Base-by-base conservation (phyloP, 768 basidiomycete species). In the Mycena rebaudengoi region DNA sequence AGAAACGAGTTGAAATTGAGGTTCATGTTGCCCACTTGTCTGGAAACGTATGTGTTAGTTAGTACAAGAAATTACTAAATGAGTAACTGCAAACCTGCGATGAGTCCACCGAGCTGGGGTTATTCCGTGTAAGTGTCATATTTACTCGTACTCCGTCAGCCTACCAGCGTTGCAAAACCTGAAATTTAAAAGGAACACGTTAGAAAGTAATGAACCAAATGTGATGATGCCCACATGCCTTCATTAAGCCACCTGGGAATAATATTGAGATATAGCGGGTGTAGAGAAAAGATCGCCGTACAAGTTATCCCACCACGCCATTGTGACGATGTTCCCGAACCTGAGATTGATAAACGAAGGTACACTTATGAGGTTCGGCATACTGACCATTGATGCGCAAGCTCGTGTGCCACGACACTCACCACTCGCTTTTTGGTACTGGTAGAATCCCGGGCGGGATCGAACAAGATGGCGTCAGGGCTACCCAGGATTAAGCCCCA, bases 401-500 rank as follows among this genome's bases (percentile, higher is more conserved):
- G 78, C 71, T 90, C 90, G 67, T 91, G 91, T 59, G 82, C 82
- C 69, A 87, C 86, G 1, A 82, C 82, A 12, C 75, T 74, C 3
- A 88, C 86, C 46, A 90, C 81, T 5, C 81, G 76, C 75, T 90
- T 88, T 78, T 85, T 85, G 28, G 82, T 84, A 5, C 74, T 75
- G 54, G 89, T 70, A 43, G 86, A 84, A 13, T 79, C 79, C 49
- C 81, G 85, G 71, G 85, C 78, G 8, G 80, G 79, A 68, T 91
- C 84, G 65, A 85, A 81, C 28, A 91, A 76, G 71, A 87, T 89
- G 8, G 84, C 85, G 21, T 77, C 79, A 2, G 88, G 89, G 29
- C 89, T 76, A n/a, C 90, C 90, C 13, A 86, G 88, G 72, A 91
- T 90, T 40, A 91, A 74, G 20, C 88, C 87, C 86, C 86, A 88